Percentiles rank a stretch among this genome's conserved stretches.
Conservation (phyloP, 371 early-diverging fungal genomes). For the Haplosporangium sp. region DNA sequence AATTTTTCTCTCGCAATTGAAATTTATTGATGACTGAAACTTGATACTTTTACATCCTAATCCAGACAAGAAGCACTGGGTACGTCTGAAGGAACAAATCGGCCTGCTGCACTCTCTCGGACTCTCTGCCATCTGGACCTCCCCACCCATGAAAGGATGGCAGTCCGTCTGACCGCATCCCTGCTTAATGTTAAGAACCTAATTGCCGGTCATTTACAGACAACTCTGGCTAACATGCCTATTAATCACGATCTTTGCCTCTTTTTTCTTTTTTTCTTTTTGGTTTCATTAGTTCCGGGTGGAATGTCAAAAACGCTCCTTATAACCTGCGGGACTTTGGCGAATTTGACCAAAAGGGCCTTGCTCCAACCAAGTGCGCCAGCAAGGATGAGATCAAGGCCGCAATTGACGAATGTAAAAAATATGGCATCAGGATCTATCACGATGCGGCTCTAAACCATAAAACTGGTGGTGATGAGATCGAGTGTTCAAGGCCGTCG, state of each 20-base stretch:
- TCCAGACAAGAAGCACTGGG: conserved; percentile 37
- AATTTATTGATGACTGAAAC: too few relatives aligned
- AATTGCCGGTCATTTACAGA: too few relatives aligned
- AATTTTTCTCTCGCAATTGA: too few relatives aligned
- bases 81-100: conserved; percentile 42
- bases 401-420: conserved; percentile 38
- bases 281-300: conserved; percentile 10
- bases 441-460: conserved; percentile 56
- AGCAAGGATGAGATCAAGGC: conserved; percentile 52
- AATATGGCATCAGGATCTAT: conserved; percentile 46
- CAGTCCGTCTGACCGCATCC: background rate
- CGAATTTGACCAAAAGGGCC: conserved; percentile 57
- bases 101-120: conserved; percentile 29
- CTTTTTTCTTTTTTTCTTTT: background rate
- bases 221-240: too few relatives aligned
- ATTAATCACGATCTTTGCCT: background rate
- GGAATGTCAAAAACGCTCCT: conserved; percentile 55
- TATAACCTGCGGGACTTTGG: conserved; percentile 61
- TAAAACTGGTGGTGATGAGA: conserved; percentile 54
- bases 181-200: too few relatives aligned
- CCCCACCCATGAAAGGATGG: conserved; percentile 40
- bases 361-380: conserved; percentile 56
- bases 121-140: conserved; percentile 33
- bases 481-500: conserved; percentile 53
- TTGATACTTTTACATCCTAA: too few relatives aligned